Percentiles rank a stretch among this genome's conserved stretches.
Evolutionary conservation across 768 basidiomycete species (phyloP).

Genomic region (Termitomyces sp.): DNA sequence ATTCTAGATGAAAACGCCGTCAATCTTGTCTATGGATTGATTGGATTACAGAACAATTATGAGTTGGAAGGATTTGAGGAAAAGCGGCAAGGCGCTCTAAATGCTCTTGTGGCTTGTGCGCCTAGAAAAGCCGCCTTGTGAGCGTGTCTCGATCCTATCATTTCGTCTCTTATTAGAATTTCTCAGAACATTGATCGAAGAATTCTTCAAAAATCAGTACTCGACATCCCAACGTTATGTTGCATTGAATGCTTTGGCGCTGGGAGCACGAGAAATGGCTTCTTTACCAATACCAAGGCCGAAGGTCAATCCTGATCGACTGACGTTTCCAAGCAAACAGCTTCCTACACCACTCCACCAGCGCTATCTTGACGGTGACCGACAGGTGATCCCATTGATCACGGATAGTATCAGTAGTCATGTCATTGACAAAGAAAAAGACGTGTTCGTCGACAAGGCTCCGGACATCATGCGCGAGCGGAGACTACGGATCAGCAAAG

Average conservation of each 20-base stretch:
- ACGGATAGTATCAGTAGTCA: conserved; percentile 56
- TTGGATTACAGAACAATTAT: conserved; percentile 77
- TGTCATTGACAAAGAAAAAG: conserved; percentile 58
- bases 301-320: conserved; percentile 19
- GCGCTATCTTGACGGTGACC: conserved; percentile 49
- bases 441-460: conserved; percentile 45
- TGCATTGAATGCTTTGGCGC: conserved; percentile 80
- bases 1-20: conserved; percentile 82
- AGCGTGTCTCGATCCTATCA: conserved; percentile 24
- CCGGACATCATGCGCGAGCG: conserved; percentile 70
- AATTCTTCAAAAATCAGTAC: conserved; percentile 93
- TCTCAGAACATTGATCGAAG: conserved; percentile 73
- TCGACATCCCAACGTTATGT: conserved; percentile 80
- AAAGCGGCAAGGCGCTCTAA: conserved; percentile 70
- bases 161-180: not conserved
- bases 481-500: conserved; percentile 55
- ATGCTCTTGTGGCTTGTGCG: conserved; percentile 73
- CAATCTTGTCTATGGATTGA: conserved; percentile 66
- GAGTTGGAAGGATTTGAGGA: conserved; percentile 75
- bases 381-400: conserved; percentile 45
- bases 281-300: conserved; percentile 36
- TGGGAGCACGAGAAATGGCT: conserved; percentile 81
- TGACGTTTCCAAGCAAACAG: conserved; percentile 75
- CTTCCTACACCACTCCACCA: conserved; percentile 69
- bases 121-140: conserved; percentile 80